Base-by-base conservation (phyloP, 139 green algal species). In the Yamagishiella unicocca region DNA sequence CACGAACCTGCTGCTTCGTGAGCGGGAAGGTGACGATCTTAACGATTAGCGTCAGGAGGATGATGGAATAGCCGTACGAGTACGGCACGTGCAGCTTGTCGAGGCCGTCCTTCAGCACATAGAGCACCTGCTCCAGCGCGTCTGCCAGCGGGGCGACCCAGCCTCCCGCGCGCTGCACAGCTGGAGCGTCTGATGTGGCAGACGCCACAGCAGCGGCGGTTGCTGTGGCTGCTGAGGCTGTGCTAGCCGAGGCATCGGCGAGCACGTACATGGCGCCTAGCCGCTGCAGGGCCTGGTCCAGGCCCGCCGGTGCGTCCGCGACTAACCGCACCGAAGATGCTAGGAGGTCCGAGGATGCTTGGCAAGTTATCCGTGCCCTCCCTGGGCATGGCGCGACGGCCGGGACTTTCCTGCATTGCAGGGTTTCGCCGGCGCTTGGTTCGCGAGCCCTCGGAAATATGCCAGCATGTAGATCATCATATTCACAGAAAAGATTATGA, bases 61-160 rank as follows among this genome's bases (percentile, higher is more conserved):
- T 93, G 89, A 97, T 97, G 6, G 95, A 94, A 83, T 93, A 97
- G 43, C 95, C 95, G 50, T 95, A 97, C 19, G 90, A 93, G 92
- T 97, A 96, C 0, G 95, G 95, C 70, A 97, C 93, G 66, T 95
- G 90, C 37, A 96, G 42, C 40, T 80, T 55, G 40, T 95, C 90
- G 43, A 97, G 86, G 12, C 81, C 77, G 2, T 62, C 58, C 55
- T 95, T 88, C 2, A 95, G 80, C 3, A 75, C 45, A 29, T 91
- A 80, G 24, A 96, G 88, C n/a, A 94, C 70, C 1, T 62, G 82
- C 58, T 96, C 90, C 53, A 96, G 72, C 10, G 67, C 73, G 43
- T 94, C 83, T 17, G 92, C 87, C 37, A 96, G 75, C 24, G 93
- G 93, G 0, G 91, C 79, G 8, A 96, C 83, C 90, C 92, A 95